A percentile compares a stretch with the other conserved stretches of the same genome.
phyloP scores from a whole-genome alignment of 1,284 basidiomycete genomes.

The Puccinia brachypodii region DNA sequence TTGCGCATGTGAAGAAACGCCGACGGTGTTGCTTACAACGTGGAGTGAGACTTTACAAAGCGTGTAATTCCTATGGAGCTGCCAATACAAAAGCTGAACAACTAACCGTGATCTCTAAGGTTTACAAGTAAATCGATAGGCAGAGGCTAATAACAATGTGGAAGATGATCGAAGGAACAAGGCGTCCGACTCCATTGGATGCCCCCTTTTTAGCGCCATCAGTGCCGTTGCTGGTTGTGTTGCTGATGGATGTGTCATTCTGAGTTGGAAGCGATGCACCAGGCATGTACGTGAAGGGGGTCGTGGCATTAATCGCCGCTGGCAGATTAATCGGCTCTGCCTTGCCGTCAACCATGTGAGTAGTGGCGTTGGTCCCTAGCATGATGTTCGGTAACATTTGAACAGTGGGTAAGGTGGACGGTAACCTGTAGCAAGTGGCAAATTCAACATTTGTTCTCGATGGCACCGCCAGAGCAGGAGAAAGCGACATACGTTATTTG shows the following conservation, averaged over 20 bases:
- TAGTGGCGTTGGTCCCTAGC: slow-evolving; percentile 14
- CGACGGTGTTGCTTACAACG: too few relatives aligned
- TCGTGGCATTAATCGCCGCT: slow-evolving; percentile 21
- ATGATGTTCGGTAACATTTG: slow-evolving; percentile 21
- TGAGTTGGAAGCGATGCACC: slow-evolving; percentile 41
- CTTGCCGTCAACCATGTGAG: slow-evolving; percentile 3
- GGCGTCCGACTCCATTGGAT: not conserved
- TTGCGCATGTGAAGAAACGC: too few relatives aligned
- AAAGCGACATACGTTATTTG: slow-evolving; percentile 28
- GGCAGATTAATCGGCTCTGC: slow-evolving; percentile 4
- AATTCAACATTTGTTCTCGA: not conserved
- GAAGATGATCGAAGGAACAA: not conserved
- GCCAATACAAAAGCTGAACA: not conserved
- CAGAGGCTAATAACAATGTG: not conserved
- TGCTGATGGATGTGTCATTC: not conserved
- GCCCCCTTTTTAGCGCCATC: not conserved
- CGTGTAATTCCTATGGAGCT: not conserved
- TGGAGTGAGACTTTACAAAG: too few relatives aligned
- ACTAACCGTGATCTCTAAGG: not conserved
- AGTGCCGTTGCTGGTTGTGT: not conserved
- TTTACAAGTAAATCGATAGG: not conserved
- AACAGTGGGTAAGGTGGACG: slow-evolving; percentile 19
- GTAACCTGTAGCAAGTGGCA: slow-evolving; percentile 10
- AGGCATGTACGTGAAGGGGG: slow-evolving; percentile 19
- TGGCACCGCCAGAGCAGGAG: not conserved